phyloP scores from a whole-genome alignment of 2,329 filamentous ascomycete species.

The Cladosporium halotolerans region DNA sequence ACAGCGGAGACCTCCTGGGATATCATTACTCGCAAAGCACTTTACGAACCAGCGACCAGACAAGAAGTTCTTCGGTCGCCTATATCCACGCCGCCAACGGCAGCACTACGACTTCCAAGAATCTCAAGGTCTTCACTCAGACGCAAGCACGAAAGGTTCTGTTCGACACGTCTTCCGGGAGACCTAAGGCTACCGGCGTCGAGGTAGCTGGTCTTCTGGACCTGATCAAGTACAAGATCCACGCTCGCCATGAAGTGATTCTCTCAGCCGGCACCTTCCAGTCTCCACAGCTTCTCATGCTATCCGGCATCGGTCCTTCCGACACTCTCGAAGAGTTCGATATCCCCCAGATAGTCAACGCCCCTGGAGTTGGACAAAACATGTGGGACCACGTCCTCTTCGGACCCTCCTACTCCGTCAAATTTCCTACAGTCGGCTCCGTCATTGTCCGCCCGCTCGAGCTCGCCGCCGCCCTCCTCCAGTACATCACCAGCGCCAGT shows the following conservation, averaged over 20 bases:
- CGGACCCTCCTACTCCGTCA: conserved; percentile 16
- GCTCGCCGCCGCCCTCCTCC: neutral
- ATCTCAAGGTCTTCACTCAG: conserved; percentile 29
- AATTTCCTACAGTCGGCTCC: neutral
- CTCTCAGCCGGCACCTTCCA: conserved; percentile 39
- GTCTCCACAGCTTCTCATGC: conserved; percentile 34
- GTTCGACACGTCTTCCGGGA: conserved; percentile 16
- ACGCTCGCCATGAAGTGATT: conserved; percentile 38
- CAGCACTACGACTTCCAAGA: neutral
- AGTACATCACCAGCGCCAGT: conserved; percentile 2
- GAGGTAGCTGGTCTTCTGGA: conserved; percentile 17
- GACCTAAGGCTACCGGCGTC: conserved; percentile 8
- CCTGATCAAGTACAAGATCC: conserved; percentile 18
- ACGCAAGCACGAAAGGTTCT: conserved; percentile 17
- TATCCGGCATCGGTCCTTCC: conserved; percentile 27
- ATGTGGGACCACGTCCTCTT: conserved; percentile 34
- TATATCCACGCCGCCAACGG: conserved; percentile 10
- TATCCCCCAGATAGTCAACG: conserved; percentile 25
- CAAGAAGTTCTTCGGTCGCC: conserved; percentile 13
- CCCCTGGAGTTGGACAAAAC: conserved; percentile 28
- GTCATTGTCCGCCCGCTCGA: neutral
- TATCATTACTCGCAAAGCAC: conserved; percentile 17
- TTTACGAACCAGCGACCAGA: conserved; percentile 14
- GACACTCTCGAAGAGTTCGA: conserved; percentile 25
- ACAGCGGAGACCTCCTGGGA: conserved; percentile 21